A percentile compares a stretch with the other conserved stretches of the same genome.
These are phyloP conservation scores for Naganishia vaughanmartiniae DNA, from an alignment of 768 basidiomycete species.

Conservation along the genomic window DNA sequence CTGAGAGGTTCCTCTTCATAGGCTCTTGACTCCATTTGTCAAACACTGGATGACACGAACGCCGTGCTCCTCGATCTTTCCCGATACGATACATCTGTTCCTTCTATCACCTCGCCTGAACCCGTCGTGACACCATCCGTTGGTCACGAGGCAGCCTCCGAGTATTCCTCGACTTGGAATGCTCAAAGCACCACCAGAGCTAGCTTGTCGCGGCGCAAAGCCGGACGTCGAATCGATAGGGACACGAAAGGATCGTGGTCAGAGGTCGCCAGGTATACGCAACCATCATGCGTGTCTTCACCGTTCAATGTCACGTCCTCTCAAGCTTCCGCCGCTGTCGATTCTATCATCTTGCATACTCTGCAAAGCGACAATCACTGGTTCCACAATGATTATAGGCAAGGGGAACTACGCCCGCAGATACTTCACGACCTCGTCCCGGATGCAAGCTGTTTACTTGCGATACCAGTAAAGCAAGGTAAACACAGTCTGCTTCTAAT, in stretches of 20 bases:
- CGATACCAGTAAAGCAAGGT: constrained; percentile 1
- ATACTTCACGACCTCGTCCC: background rate
- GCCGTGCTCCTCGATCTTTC: constrained; percentile 13
- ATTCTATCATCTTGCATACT: background rate
- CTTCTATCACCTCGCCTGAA: background rate
- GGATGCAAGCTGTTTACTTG: background rate
- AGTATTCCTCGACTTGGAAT: background rate
- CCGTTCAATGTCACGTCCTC: background rate
- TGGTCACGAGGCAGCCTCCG: background rate
- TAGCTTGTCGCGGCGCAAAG: background rate
- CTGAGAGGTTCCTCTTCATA: background rate
- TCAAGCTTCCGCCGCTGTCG: background rate
- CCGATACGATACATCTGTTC: background rate
- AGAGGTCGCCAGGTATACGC: background rate
- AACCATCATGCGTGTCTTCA: background rate
- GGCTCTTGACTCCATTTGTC: background rate
- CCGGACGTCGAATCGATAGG: background rate
- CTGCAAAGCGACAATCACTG: constrained; percentile 5
- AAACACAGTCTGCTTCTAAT: background rate
- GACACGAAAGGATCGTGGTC: background rate
- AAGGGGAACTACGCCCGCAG: background rate
- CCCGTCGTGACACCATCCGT: background rate
- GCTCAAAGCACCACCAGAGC: background rate
- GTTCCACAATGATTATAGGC: background rate
- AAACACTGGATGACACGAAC: background rate